Evolutionary conservation across 2,329 filamentous ascomycete species (phyloP), one percentile per base, ranked within the genome.

Genomic region (Xylogone sp.): DNA sequence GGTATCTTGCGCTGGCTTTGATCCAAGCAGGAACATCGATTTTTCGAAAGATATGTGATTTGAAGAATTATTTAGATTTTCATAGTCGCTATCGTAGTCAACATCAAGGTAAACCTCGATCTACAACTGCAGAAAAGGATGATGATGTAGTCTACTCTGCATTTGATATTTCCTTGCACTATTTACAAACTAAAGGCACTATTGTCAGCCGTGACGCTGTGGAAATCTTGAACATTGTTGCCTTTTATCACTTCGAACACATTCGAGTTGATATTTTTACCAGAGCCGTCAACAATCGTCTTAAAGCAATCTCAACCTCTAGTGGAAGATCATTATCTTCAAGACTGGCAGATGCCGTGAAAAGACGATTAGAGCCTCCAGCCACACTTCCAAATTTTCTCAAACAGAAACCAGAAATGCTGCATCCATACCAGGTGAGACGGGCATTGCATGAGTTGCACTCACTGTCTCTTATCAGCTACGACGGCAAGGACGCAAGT

Each of bases 1-100:
- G 60, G 20, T 64, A 57, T 42, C 56, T 66, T 16, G 58, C 63
- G 2, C 59, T 68, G 47, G 61, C 64, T 5, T 46, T 68, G 21
- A 64, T 59, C 16, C 62, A 67, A 43, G 66, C 66, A 29, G 58
- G 60, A 9, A 54, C 57, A 16, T 58, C 56, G n/a, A 60, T 61
- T 10, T 48, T 48, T 27, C 49, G 53, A 20, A 51, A 52, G 12
- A 49, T 58, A n/a, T 59, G 49, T 27, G 45, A 48, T 4, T 24
- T 39, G 47, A 49, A 43, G 10, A 43, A 24, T 27, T 43, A 43
- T 22, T 29, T 42, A 44, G 21, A 29, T 16, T 27, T 27, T 10
- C 24, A 27, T 10, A 27, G 10, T 10, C 24, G 22, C 43, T 45
- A 50, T 19, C 49, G 45, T 7, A 39, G 16, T 21, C 21, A 34